A percentile compares a stretch with the other conserved stretches of the same genome.
Evolutionary conservation across 2,329 filamentous ascomycete genomes (phyloP).

Genomic region (Plenodomus lindquistii): DNA sequence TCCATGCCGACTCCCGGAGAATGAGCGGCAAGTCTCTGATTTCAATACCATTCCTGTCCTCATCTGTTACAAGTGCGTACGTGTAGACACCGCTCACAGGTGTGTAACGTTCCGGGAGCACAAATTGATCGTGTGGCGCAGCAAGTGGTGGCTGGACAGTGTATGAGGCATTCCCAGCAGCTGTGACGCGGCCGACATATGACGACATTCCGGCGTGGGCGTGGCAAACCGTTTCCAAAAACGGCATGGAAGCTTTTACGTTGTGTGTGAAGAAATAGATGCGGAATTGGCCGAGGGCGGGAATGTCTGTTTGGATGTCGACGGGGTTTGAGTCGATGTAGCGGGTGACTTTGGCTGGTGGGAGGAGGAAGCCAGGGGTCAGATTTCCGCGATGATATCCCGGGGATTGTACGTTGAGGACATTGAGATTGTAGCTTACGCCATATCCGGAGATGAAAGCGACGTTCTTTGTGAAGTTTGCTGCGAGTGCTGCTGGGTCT

Average conservation of each 20-base stretch:
- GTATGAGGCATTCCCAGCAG: conserved; percentile 65
- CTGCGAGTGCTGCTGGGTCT: conserved; percentile 64
- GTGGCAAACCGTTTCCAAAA: conserved; percentile 63
- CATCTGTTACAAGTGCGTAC: conserved; percentile 65
- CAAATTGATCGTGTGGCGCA: conserved; percentile 66
- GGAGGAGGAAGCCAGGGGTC: conserved; percentile 53
- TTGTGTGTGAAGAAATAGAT: conserved; percentile 73
- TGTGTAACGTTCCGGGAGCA: conserved; percentile 70
- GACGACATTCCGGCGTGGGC: conserved; percentile 57
- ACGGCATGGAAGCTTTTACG: conserved; percentile 57
- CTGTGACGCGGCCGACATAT: conserved; percentile 63
- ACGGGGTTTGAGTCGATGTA: conserved; percentile 80
- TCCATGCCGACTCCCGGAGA: conserved; percentile 69
- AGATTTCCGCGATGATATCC: conserved; percentile 52
- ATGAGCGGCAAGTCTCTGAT: conserved; percentile 65
- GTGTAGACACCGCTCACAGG: conserved; percentile 71
- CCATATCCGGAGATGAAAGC: conserved; percentile 75
- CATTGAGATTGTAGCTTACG: conserved; percentile 67
- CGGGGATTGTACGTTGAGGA: conserved; percentile 63
- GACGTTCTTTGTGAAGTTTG: conserved; percentile 72
- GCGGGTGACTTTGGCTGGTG: conserved; percentile 71
- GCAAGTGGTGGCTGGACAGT: conserved; percentile 59
- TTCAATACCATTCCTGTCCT: conserved; percentile 66
- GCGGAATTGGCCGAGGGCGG: conserved; percentile 75
- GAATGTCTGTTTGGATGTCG: conserved; percentile 76